Evolutionary conservation across 2,329 filamentous ascomycete genomes (phyloP).

Genomic region (Cladosporium sp.): DNA sequence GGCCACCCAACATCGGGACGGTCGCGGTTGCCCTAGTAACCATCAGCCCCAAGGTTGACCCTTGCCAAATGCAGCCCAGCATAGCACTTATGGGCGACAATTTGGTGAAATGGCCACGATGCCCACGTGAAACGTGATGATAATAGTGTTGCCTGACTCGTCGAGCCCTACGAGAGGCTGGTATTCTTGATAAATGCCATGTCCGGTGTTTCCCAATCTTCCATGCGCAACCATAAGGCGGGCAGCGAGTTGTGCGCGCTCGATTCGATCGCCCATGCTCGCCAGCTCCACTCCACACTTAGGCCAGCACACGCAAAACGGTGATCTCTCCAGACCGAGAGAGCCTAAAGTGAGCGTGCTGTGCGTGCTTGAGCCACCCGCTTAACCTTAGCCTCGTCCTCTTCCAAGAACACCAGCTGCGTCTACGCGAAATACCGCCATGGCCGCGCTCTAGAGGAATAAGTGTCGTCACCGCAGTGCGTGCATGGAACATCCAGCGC

Average conservation of each 20-base stretch:
- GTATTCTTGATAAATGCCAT: background rate
- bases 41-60: background rate
- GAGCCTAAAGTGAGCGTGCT: background rate
- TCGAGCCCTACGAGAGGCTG: background rate
- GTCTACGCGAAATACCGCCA: conserved; percentile 2
- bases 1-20: background rate
- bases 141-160: background rate
- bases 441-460: conserved; percentile 6
- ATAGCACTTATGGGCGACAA: background rate
- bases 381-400: conserved; percentile 1
- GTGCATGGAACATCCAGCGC: background rate
- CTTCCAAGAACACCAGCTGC: background rate
- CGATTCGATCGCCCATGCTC: background rate
- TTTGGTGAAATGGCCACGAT: background rate
- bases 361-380: conserved; percentile 2
- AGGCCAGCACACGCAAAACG: conserved; percentile 3
- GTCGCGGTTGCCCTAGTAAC: background rate
- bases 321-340: background rate
- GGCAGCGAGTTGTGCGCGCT: background rate
- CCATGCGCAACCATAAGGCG: background rate
- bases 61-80: background rate
- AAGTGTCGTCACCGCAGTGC: conserved; percentile 4
- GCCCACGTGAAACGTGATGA: background rate
- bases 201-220: background rate
- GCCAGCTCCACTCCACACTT: background rate